Conservation (phyloP, 352 stramenopile genomes). For the Pythium scleroteichum region DNA sequence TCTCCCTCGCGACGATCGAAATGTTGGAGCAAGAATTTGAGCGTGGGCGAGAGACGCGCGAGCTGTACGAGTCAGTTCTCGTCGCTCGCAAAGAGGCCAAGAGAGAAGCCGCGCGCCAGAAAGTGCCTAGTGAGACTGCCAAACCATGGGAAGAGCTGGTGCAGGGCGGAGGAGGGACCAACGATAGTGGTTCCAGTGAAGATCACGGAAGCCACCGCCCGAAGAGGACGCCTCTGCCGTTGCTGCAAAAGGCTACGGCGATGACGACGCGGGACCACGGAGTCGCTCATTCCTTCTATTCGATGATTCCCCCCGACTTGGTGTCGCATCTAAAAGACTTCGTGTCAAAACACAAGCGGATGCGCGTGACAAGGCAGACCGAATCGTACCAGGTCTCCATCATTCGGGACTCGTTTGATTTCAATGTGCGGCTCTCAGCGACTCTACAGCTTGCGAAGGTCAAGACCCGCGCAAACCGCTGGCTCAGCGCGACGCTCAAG, state of each 20-base stretch:
- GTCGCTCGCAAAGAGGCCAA: conserved; percentile 35
- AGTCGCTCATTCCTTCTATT: conserved; percentile 79
- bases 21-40: conserved; percentile 80
- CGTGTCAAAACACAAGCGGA: conserved; percentile 37
- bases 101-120: neutral
- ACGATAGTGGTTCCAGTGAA: neutral
- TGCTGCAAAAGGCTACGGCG: conserved; percentile 43
- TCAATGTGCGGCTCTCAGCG: conserved; percentile 56
- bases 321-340: conserved; percentile 42
- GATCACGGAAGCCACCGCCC: neutral
- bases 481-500: conserved; percentile 81
- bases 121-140: neutral
- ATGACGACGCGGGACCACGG: conserved; percentile 56
- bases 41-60: conserved; percentile 60
- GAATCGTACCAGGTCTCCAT: conserved; percentile 72
- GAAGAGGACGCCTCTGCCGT: conserved; percentile 22
- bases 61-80: conserved; percentile 76
- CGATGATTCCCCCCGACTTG: conserved; percentile 49
- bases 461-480: conserved; percentile 60
- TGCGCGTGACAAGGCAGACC: conserved; percentile 36
- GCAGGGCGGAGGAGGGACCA: conserved; percentile 10
- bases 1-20: conserved; percentile 68
- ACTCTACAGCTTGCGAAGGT: conserved; percentile 62
- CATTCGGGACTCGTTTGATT: conserved; percentile 58
- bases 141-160: neutral